Evolutionary conservation across 768 basidiomycete genomes (phyloP).

Genomic region (Tricholoma hemisulphureum): DNA sequence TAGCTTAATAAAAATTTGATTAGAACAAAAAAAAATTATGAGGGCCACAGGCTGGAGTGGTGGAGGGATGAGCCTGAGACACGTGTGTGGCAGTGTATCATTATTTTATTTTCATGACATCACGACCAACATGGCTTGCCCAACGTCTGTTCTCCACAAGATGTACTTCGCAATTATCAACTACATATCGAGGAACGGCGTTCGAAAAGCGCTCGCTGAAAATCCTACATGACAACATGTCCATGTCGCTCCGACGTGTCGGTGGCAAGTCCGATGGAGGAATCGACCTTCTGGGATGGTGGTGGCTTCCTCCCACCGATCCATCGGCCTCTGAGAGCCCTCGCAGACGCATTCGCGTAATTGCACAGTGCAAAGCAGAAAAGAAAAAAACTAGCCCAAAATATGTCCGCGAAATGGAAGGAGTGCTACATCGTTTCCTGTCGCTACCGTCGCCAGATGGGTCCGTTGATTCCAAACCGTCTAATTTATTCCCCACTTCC

Average conservation of each 20-base stretch:
- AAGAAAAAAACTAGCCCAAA: conserved; percentile 77
- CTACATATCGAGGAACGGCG: conserved; percentile 64
- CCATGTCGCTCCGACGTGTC: conserved; percentile 76
- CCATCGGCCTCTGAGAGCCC: conserved; percentile 3
- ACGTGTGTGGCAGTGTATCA: neutral
- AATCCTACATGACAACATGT: conserved; percentile 61
- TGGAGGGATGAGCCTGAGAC: no score
- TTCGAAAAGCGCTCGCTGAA: conserved; percentile 72
- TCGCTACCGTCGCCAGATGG: conserved; percentile 10
- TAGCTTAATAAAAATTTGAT: no score
- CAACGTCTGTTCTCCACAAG: conserved; percentile 6
- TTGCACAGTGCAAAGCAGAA: conserved; percentile 92
- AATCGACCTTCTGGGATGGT: conserved; percentile 87
- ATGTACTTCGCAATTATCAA: conserved; percentile 30
- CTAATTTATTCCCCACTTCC: neutral
- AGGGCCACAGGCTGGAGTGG: no score
- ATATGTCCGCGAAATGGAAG: conserved; percentile 86
- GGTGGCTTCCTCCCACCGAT: conserved; percentile 67
- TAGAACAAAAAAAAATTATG: no score
- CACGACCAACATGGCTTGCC: neutral
- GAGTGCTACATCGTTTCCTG: conserved; percentile 65
- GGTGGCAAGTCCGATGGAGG: conserved; percentile 92
- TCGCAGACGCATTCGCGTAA: conserved; percentile 63
- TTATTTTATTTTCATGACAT: neutral
- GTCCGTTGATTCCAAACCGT: conserved; percentile 1